phyloP scores from a whole-genome alignment of 2,329 filamentous ascomycete species.

The Dendryphion nanum region DNA sequence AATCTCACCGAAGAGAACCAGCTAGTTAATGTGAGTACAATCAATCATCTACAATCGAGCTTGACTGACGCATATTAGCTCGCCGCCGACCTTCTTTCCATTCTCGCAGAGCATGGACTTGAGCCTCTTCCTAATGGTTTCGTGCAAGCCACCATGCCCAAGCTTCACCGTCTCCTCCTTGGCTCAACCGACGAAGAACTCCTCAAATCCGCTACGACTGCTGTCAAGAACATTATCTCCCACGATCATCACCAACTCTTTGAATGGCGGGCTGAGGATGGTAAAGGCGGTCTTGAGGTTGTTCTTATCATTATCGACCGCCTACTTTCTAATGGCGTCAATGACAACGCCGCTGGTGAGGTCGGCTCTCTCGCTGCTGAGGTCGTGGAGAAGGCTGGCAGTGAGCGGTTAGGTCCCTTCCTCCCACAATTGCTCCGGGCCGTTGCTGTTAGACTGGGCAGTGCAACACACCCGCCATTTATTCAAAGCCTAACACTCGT shows the following conservation, averaged over 20 bases:
- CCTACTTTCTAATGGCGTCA: constrained; percentile 76
- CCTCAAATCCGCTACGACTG: constrained; percentile 79
- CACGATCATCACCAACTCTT: constrained; percentile 91
- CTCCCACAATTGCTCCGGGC: constrained; percentile 84
- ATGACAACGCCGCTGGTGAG: constrained; percentile 92
- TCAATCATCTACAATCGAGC: constrained; percentile 3
- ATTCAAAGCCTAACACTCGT: constrained; percentile 96
- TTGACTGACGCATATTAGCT: constrained; percentile 46
- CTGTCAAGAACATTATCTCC: constrained; percentile 83
- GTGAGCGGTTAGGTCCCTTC: constrained; percentile 86
- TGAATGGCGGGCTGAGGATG: constrained; percentile 74
- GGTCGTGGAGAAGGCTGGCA: constrained; percentile 91
- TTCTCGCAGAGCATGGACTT: constrained; percentile 77
- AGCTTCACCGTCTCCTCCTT: constrained; percentile 78
- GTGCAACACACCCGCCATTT: constrained; percentile 80
- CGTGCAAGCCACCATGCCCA: constrained; percentile 80
- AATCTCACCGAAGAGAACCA: constrained; percentile 81
- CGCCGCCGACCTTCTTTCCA: constrained; percentile 78
- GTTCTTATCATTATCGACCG: constrained; percentile 90
- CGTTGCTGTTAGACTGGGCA: constrained; percentile 79
- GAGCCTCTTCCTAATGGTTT: constrained; percentile 86
- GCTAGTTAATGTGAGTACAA: constrained; percentile 65
- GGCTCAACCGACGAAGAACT: constrained; percentile 84
- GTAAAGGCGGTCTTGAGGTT: constrained; percentile 82
- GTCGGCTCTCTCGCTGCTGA: constrained; percentile 92